Percentiles rank a stretch among this genome's conserved stretches.
Conservation (phyloP, 148 eudicot species). For the Rhododendron williamsianum region DNA sequence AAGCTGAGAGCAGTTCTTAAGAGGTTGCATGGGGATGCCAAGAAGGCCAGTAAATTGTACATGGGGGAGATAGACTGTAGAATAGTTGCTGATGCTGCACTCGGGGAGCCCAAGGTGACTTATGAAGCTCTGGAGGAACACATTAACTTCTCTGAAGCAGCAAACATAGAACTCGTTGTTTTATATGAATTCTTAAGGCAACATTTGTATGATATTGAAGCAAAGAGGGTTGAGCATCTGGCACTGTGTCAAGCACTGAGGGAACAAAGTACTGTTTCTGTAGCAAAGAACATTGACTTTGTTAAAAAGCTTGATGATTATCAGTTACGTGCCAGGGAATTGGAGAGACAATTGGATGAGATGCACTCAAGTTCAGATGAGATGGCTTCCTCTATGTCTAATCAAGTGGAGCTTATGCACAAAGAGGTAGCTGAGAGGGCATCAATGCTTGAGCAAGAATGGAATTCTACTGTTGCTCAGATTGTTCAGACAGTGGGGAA, state of each 20-base stretch:
- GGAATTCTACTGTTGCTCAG: conserved; percentile 36
- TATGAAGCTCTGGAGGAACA: conserved; percentile 44
- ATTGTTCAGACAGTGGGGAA: conserved; percentile 45
- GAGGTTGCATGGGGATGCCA: conserved; percentile 41
- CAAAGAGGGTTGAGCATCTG: conserved; percentile 45
- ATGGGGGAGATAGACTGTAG: conserved; percentile 34
- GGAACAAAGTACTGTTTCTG: conserved; percentile 28
- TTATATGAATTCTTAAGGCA: conserved; percentile 55
- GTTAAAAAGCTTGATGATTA: conserved; percentile 35
- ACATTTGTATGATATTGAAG: conserved; percentile 43
- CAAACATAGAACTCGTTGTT: conserved; percentile 64
- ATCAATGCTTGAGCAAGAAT: conserved; percentile 36
- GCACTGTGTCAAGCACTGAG: conserved; percentile 33
- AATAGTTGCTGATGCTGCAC: conserved; percentile 28
- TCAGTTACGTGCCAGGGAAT: conserved; percentile 32
- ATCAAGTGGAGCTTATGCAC: conserved; percentile 45
- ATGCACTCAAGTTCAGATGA: conserved; percentile 36
- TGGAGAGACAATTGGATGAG: conserved; percentile 54
- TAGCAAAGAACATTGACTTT: conserved; percentile 42
- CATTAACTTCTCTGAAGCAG: conserved; percentile 40
- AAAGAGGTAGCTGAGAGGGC: conserved; percentile 42
- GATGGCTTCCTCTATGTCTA: conserved; percentile 31
- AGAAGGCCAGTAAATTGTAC: conserved; percentile 36
- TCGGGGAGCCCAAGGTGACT: conserved; percentile 44
- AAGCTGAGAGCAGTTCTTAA: conserved; percentile 41